phyloP scores from a whole-genome alignment of 768 basidiomycete genomes.

The Hysterangium stoloniferum region DNA sequence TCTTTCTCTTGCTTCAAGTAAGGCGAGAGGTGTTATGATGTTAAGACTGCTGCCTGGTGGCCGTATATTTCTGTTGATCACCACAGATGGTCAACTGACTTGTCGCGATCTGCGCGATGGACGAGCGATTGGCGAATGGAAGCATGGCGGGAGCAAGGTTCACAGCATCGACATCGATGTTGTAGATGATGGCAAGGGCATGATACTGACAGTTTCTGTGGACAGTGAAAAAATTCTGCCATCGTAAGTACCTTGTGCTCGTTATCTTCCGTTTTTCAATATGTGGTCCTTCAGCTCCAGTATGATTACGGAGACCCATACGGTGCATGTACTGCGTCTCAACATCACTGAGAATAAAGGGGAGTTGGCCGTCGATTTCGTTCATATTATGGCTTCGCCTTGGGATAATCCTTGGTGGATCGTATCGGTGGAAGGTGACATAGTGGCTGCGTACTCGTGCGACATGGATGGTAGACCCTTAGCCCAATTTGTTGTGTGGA shows the following conservation, averaged over 20 bases:
- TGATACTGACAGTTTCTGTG: constrained; percentile 7
- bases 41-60: constrained; percentile 11
- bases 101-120: constrained; percentile 6
- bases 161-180: constrained; percentile 13
- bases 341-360: constrained; percentile 4
- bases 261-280: background rate
- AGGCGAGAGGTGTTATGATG: constrained; percentile 9
- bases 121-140: constrained; percentile 5
- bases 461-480: constrained; percentile 3
- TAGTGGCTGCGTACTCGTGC: constrained; percentile 10
- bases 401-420: constrained; percentile 11
- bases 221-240: background rate
- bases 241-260: background rate
- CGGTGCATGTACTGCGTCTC: constrained; percentile 8
- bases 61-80: constrained; percentile 5
- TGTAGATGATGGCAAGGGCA: constrained; percentile 8
- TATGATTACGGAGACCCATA: background rate
- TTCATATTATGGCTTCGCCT: constrained; percentile 8
- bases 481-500: constrained; percentile 9
- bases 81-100: constrained; percentile 3
- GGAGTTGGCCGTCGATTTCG: background rate
- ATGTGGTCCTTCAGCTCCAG: background rate
- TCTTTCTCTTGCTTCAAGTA: background rate
- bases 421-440: constrained; percentile 11
- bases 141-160: constrained; percentile 10